Conservation (phyloP, 345 rosid genomes). For the Populus ilicifolia region DNA sequence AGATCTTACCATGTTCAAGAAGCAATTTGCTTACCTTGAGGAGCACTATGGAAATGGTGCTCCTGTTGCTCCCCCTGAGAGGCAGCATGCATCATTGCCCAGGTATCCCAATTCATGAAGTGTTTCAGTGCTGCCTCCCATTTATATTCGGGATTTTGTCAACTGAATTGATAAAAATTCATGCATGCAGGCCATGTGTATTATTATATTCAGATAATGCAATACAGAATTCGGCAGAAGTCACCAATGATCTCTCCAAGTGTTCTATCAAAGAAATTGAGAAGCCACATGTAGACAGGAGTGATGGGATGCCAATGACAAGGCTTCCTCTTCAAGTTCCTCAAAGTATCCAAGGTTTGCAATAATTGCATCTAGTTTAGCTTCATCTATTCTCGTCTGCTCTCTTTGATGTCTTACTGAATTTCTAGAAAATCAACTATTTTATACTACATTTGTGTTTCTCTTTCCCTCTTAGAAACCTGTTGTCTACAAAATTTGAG, state of each 20-base stretch:
- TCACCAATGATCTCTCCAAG: constrained; percentile 67
- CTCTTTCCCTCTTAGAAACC: not conserved
- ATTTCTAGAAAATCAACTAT: not conserved
- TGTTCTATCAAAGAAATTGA: constrained; percentile 78
- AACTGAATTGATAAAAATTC: constrained; percentile 7
- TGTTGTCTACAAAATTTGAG: not conserved
- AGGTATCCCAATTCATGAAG: constrained; percentile 41
- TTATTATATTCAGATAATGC: constrained; percentile 67
- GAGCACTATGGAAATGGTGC: constrained; percentile 89
- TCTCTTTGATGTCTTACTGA: not conserved
- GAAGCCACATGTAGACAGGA: constrained; percentile 58
- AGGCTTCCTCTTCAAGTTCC: constrained; percentile 82
- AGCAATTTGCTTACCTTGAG: constrained; percentile 93
- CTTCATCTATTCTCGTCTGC: not conserved
- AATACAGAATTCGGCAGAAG: constrained; percentile 51
- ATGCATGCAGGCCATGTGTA: constrained; percentile 67
- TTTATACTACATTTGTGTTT: not conserved
- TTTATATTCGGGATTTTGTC: not conserved
- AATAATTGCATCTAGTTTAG: not conserved
- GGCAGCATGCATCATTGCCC: constrained; percentile 96
- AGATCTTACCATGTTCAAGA: constrained; percentile 32
- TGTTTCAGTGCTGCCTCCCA: not conserved
- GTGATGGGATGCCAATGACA: constrained; percentile 56
- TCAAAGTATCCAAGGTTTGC: constrained; percentile 57
- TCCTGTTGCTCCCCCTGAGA: constrained; percentile 73